These are phyloP conservation scores for Dactylellina haptotyla DNA, from an alignment of 2,329 filamentous ascomycete genomes.

Conservation along the genomic window DNA sequence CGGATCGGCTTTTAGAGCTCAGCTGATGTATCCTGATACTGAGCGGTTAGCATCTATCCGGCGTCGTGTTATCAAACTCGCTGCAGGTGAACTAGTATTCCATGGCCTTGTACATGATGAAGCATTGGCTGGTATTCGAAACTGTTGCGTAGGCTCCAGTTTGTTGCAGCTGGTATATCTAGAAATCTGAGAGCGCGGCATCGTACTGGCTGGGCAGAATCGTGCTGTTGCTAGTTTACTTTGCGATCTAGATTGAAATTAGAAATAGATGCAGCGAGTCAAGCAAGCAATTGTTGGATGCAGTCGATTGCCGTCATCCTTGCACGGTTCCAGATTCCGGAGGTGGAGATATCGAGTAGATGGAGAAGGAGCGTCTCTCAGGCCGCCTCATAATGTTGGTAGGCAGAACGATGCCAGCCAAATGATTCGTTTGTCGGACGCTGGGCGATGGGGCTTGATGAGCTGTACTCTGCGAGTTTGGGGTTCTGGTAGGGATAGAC, in stretches of 20 bases:
- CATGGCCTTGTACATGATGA: slow-evolving; percentile 19
- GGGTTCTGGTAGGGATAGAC: slow-evolving; percentile 45
- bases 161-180: slow-evolving; percentile 28
- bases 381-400: slow-evolving; percentile 38
- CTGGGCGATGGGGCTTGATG: slow-evolving; percentile 52
- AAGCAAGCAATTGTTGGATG: slow-evolving; percentile 28
- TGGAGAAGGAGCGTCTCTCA: slow-evolving; percentile 32
- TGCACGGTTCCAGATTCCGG: slow-evolving; percentile 40
- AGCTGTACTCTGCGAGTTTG: slow-evolving; percentile 50
- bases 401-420: slow-evolving; percentile 28
- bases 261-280: slow-evolving; percentile 11
- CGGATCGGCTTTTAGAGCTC: slow-evolving; percentile 35
- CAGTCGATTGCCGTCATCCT: slow-evolving; percentile 38
- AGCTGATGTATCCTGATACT: slow-evolving; percentile 31
- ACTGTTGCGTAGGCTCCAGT: slow-evolving; percentile 41
- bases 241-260: slow-evolving; percentile 15
- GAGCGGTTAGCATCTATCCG: slow-evolving; percentile 43
- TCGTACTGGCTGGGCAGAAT: slow-evolving; percentile 12
- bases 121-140: slow-evolving; percentile 22
- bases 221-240: not conserved
- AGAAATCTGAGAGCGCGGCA: slow-evolving; percentile 28
- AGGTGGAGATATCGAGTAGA: slow-evolving; percentile 26
- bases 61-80: slow-evolving; percentile 26
- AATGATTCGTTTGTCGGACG: slow-evolving; percentile 34
- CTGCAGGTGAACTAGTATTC: slow-evolving; percentile 13